These are phyloP conservation scores for Stygiomarasmius scandens DNA, from an alignment of 1,284 basidiomycete genomes.

Conservation along the genomic window DNA sequence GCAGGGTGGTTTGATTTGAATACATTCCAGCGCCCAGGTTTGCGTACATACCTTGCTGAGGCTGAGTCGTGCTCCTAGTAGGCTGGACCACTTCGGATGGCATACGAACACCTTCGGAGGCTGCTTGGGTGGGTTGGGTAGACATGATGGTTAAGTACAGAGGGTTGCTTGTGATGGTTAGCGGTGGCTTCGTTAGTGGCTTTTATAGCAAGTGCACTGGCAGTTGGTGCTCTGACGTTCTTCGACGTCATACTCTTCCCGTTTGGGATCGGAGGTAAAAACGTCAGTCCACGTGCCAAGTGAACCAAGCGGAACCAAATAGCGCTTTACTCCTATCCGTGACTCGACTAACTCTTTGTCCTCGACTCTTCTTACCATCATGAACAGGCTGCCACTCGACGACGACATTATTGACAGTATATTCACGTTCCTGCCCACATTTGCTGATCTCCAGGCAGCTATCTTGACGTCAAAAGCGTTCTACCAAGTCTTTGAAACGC, in stretches of 20 bases:
- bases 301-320: too few relatives aligned
- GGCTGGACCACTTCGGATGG: constrained; percentile 31
- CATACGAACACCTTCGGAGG: not conserved
- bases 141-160: not conserved
- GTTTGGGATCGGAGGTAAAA: too few relatives aligned
- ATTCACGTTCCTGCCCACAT: constrained; percentile 30
- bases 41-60: constrained; percentile 42
- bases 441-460: constrained; percentile 27
- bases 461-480: constrained; percentile 33
- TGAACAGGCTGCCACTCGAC: constrained; percentile 1
- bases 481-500: constrained; percentile 34
- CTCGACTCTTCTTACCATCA: not conserved
- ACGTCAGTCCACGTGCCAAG: too few relatives aligned
- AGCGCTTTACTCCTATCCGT: too few relatives aligned
- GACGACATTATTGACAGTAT: constrained; percentile 34
- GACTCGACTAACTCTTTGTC: too few relatives aligned
- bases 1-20: too few relatives aligned
- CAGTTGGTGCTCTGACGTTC: too few relatives aligned
- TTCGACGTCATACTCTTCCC: too few relatives aligned
- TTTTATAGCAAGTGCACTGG: too few relatives aligned
- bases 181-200: too few relatives aligned
- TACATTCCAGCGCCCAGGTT: too few relatives aligned
- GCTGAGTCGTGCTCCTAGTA: constrained; percentile 27
- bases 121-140: not conserved
- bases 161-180: too few relatives aligned